phyloP scores from a whole-genome alignment of 2,329 filamentous ascomycete genomes.

The Aspergillus fischeri region DNA sequence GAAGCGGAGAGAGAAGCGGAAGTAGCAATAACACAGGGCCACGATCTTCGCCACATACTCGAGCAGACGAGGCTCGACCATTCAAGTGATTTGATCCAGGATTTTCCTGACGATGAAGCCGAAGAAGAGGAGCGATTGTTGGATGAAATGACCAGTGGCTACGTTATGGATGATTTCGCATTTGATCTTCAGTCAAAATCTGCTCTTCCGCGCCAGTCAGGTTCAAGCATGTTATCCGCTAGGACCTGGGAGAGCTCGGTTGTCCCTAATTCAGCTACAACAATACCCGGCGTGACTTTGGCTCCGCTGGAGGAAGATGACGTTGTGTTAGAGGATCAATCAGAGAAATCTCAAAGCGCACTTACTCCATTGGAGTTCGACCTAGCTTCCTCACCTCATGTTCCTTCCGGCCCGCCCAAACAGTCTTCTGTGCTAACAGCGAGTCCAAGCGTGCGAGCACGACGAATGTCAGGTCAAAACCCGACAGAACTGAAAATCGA shows the following conservation, averaged over 20 bases:
- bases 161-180: conserved; percentile 77
- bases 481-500: conserved; percentile 85
- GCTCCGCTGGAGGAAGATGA: conserved; percentile 68
- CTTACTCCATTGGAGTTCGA: conserved; percentile 29
- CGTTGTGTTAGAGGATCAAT: conserved; percentile 33
- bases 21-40: conserved; percentile 57
- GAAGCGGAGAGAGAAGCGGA: conserved; percentile 68
- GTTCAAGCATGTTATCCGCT: conserved; percentile 73
- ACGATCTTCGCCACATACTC: conserved; percentile 49
- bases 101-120: conserved; percentile 58
- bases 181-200: conserved; percentile 67
- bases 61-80: conserved; percentile 23
- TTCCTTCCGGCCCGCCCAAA: conserved; percentile 1
- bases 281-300: conserved; percentile 62
- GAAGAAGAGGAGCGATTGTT: conserved; percentile 72
- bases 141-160: conserved; percentile 83
- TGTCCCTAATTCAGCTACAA: conserved; percentile 67
- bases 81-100: conserved; percentile 27
- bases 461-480: conserved; percentile 76
- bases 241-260: conserved; percentile 78
- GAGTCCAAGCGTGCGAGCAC: conserved; percentile 60
- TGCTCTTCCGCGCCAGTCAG: conserved; percentile 70
- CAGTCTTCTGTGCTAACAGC: conserved; percentile 1
- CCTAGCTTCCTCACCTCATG: conserved; percentile 36
- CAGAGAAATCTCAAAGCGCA: conserved; percentile 30